phyloP scores from a whole-genome alignment of 1,139 yeast species.

The Casaregolazyma lundiana region DNA sequence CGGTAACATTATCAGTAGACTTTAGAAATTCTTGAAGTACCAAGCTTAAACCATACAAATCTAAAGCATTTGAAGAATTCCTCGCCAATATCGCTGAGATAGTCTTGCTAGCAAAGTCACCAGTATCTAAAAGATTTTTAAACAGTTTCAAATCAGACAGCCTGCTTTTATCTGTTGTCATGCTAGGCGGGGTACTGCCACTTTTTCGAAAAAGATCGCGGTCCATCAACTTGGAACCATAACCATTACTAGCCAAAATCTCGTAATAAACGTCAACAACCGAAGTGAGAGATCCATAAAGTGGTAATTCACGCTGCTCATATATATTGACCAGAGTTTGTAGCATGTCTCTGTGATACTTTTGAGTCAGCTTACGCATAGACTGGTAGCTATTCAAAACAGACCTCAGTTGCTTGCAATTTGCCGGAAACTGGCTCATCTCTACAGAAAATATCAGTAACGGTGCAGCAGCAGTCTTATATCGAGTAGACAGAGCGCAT shows the following conservation, averaged over 20 bases:
- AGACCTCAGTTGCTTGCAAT: constrained; percentile 1
- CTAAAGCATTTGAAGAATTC: not conserved
- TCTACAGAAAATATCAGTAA: constrained; percentile 3
- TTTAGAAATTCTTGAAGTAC: not conserved
- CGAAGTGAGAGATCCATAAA: not conserved
- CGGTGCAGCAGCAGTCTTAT: not conserved
- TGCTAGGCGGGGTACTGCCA: not conserved
- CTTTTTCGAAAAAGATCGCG: not conserved
- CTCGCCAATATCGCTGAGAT: not conserved
- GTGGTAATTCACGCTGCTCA: not conserved
- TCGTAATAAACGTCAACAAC: not conserved
- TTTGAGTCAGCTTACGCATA: not conserved
- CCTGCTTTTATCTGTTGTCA: not conserved
- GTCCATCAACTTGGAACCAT: not conserved
- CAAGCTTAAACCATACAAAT: not conserved
- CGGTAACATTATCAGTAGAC: not conserved
- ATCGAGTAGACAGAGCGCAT: constrained; percentile 1
- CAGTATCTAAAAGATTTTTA: not conserved
- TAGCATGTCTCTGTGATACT: not conserved
- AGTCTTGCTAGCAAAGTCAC: not conserved
- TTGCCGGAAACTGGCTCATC: constrained; percentile 3
- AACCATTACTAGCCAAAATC: not conserved
- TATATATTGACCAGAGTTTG: constrained; percentile 1
- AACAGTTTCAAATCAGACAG: not conserved
- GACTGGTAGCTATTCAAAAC: not conserved